Evolutionary conservation across 768 basidiomycete species (phyloP), one percentile per base, ranked within the genome.

Genomic region (Podaxis sp.): DNA sequence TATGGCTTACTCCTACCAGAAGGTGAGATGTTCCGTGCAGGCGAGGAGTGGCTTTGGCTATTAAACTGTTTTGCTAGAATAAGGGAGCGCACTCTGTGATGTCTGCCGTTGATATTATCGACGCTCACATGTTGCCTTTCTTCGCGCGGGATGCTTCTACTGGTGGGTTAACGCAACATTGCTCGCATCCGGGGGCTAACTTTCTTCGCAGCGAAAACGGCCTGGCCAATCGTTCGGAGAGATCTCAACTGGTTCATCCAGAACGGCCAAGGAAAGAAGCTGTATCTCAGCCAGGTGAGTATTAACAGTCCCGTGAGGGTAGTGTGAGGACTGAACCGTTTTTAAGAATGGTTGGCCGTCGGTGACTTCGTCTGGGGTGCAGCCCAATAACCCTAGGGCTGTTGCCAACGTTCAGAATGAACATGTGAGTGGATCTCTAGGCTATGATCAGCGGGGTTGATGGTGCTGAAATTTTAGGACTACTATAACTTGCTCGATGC

Each of bases 311-410:
- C 13, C 7, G 40, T 2, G 22, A 11, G 24, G 13, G 8, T 25
- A 13, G 43, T 29, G 52, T 3, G 36, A 56, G n/a, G 1, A 4
- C 29, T 61, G 3, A 58, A 19, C n/a, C 46, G 12, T 2, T n/a
- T 22, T 47, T 2, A 62, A 91, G 90, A 91, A 90, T 69, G 89
- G 90, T 41, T 91, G 89, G 90, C 90, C 90, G 0, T 90, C 88
- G 0, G 76, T 77, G 52, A 86, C 86, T 0, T 91, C 81, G 17
- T 38, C 70, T 1, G 77, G 83, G 8, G 88, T 91, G 11, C 77
- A 89, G 63, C 84, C 89, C 2, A 91, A 91, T 70, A 88, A 84
- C 65, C 77, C 78, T 0, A 63, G 69, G 52, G 90, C 90, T 3
- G 80, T 89, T 6, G 82, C 89, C 0, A 77, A 84, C 69, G 74